Conservation (phyloP, 805 yeast species). For the Sugiyamaella valdiviana region DNA sequence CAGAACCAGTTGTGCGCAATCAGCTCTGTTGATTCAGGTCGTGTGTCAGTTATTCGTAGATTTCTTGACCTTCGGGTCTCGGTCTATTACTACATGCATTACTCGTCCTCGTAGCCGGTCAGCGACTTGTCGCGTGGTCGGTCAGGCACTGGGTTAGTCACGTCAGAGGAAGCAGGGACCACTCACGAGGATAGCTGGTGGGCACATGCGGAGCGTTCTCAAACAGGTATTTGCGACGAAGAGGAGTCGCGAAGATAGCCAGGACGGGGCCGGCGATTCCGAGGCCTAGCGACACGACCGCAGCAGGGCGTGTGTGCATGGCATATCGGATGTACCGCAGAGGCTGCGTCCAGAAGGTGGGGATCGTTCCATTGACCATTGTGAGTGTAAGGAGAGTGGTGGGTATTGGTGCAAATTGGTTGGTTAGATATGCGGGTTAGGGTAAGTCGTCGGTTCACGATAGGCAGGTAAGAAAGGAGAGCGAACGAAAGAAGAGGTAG, state of each 20-base stretch:
- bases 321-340: conserved; percentile 48
- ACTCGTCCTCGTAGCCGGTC: conserved; percentile 33
- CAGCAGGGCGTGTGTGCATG: conserved; percentile 70
- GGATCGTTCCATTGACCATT: conserved; percentile 6
- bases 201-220: conserved; percentile 65
- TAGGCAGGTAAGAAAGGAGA: no score
- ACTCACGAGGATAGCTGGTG: conserved; percentile 39
- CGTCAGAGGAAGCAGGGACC: conserved; percentile 19
- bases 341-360: conserved; percentile 33
- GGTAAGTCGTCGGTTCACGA: no score
- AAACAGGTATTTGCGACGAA: conserved; percentile 63
- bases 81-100: background rate
- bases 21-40: background rate
- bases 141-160: conserved; percentile 22
- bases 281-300: conserved; percentile 56
- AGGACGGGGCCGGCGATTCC: conserved; percentile 66
- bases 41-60: no score
- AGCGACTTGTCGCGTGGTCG: conserved; percentile 24
- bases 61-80: background rate
- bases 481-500: no score
- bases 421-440: background rate
- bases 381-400: background rate
- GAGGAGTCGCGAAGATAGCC: conserved; percentile 52
- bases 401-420: background rate
- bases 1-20: no score